phyloP scores from a whole-genome alignment of 306 rosid species.

The Vigna nakashimae region DNA sequence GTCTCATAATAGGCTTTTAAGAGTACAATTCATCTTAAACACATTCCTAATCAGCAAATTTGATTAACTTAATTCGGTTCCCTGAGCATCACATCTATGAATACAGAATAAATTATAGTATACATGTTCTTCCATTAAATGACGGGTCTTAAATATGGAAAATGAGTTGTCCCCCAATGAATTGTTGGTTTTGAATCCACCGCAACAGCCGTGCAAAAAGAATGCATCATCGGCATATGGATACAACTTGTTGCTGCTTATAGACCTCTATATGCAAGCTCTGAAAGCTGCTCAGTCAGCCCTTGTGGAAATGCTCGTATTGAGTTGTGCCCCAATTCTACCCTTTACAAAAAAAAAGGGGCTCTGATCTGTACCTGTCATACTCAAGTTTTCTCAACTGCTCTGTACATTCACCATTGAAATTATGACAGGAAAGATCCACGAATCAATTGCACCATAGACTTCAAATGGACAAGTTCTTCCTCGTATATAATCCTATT shows the following conservation, averaged over 20 bases:
- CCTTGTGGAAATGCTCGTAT: constrained; percentile 22
- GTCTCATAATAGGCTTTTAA: neutral
- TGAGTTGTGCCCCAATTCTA: constrained; percentile 31
- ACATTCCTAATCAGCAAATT: constrained; percentile 34
- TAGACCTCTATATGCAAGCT: constrained; percentile 31
- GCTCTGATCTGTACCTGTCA: constrained; percentile 38
- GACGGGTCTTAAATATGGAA: neutral
- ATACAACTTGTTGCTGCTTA: constrained; percentile 24
- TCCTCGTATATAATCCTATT: constrained; percentile 27
- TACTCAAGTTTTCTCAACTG: constrained; percentile 42
- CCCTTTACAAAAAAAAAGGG: constrained; percentile 48
- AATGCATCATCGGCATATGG: constrained; percentile 27
- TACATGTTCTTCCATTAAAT: constrained; percentile 14
- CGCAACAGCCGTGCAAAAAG: constrained; percentile 11
- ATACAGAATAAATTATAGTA: neutral
- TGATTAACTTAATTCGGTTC: constrained; percentile 17
- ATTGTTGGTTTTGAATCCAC: constrained; percentile 28
- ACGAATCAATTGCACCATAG: constrained; percentile 39
- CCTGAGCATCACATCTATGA: neutral
- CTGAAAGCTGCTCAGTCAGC: constrained; percentile 43
- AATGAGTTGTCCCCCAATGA: constrained; percentile 12
- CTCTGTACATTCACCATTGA: constrained; percentile 45
- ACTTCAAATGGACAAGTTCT: constrained; percentile 32
- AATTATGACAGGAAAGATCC: constrained; percentile 39
- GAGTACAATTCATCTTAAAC: constrained; percentile 10